Base-by-base conservation (phyloP, 345 rosid genomes). In the Euphorbia lathyris region DNA sequence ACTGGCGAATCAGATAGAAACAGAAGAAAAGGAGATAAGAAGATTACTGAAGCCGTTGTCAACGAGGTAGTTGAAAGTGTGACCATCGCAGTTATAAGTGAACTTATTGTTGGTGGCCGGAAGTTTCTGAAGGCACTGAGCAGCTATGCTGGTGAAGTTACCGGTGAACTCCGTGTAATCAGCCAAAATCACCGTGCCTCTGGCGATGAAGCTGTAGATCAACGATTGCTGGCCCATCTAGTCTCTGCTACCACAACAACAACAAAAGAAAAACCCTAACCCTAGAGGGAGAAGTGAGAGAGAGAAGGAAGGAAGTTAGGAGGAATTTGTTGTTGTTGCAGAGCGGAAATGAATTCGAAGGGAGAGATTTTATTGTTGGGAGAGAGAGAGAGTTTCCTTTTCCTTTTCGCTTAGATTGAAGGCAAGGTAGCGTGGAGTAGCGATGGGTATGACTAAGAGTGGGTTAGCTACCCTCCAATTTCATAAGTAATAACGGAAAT, bases 61-160 rank as follows among this genome's bases (percentile, higher is more conserved):
- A 71, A 79, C 90, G 55, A 88, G 93, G 80, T 84, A 88, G 78
- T 84, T 88, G 68, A 86, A 86, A 12, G 93, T 88, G 73, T 88
- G 93, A 58, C 86, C 93, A 48, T 88, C 93, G 82, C 93, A 88
- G 69, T 76, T 80, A 75, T 86, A 88, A 16, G 90, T 88, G 78
- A 86, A 88, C 80, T 82, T 88, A 76, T 83, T 83, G 58, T 81
- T 86, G 6, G 82, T 79, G 68, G 93, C 82, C 38, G 93, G 93
- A 63, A 88, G 87, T 51, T 88, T 88, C 65, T 86, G 88, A 36
- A 88, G 93, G 71, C 93, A 88, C 78, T 86, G 90, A 14, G 83
- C 78, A 50, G 93, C 93, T 60, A 88, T 81, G 80, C 82, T 60
- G 74, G 86, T 80, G 72, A 88, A 88, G 69, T 88, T 88, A 3